phyloP scores from a whole-genome alignment of 306 rosid species.

The Fragaria ananassa region DNA sequence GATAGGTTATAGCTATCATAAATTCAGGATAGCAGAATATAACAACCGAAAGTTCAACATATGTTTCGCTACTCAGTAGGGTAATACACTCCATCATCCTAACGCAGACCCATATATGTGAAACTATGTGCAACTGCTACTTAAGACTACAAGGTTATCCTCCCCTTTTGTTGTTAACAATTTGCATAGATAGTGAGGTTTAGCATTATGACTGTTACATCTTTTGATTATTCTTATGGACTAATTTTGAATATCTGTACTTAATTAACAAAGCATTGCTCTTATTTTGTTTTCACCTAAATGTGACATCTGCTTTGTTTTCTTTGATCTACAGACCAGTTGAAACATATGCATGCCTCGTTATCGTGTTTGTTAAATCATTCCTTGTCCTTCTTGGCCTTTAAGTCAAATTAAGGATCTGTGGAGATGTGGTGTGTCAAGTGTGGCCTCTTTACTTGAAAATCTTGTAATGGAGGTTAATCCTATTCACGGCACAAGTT shows the following conservation, averaged over 20 bases:
- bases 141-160: background rate
- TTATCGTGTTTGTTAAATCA: too few species aligned
- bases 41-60: background rate
- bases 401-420: too few species aligned
- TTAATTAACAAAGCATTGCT: background rate
- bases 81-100: background rate
- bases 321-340: too few species aligned
- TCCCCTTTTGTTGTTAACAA: background rate
- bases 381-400: too few species aligned
- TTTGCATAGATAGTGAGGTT: background rate
- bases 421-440: too few species aligned
- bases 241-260: background rate
- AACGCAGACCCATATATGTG: background rate
- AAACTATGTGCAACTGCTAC: background rate
- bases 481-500: too few species aligned
- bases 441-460: too few species aligned
- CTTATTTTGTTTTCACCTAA: background rate
- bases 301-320: background rate
- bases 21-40: background rate
- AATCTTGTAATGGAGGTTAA: too few species aligned
- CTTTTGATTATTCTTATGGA: background rate
- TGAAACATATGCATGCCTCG: too few species aligned
- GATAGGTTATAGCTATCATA: background rate
- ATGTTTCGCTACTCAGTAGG: background rate
- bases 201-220: background rate